A percentile compares a stretch with the other conserved stretches of the same genome.
phyloP scores from a whole-genome alignment of 192 early-diverging fungal species.

The Coemansia sp. region DNA sequence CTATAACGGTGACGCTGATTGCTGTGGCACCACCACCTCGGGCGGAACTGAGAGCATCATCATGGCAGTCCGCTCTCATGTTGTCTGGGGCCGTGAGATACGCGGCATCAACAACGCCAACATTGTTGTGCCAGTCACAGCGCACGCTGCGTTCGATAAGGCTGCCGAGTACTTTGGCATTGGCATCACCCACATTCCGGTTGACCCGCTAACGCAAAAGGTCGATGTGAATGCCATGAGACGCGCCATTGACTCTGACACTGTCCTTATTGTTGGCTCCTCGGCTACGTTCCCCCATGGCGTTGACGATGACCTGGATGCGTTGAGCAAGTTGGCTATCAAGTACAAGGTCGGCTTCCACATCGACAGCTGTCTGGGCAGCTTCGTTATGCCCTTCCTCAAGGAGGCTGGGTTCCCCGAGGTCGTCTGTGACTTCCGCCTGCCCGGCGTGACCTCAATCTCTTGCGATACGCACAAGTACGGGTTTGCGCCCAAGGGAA shows the following conservation, averaged over 20 bases:
- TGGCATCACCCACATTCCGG: conserved; percentile 79
- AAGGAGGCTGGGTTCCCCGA: conserved; percentile 90
- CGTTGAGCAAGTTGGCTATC: conserved; percentile 72
- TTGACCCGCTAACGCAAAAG: conserved; percentile 70
- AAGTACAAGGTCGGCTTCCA: conserved; percentile 85
- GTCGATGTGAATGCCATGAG: conserved; percentile 77
- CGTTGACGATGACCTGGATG: conserved; percentile 85
- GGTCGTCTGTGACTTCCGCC: conserved; percentile 79
- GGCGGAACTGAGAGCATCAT: conserved; percentile 94
- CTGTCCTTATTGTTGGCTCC: conserved; percentile 88
- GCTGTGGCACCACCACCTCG: conserved; percentile 85
- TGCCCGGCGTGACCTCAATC: conserved; percentile 91
- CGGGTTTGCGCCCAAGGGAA: conserved; percentile 98
- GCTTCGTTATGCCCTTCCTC: conserved; percentile 91
- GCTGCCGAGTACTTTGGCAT: conserved; percentile 90
- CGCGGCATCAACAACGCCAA: conserved; percentile 87
- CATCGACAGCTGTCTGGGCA: conserved; percentile 94
- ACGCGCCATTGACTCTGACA: conserved; percentile 85
- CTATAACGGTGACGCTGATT: conserved; percentile 72
- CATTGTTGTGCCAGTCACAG: conserved; percentile 90
- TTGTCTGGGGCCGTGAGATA: conserved; percentile 74
- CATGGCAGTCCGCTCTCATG: conserved; percentile 93
- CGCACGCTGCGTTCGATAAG: conserved; percentile 96
- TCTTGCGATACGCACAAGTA: conserved; percentile 99
- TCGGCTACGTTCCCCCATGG: conserved; percentile 93